These are phyloP conservation scores for Vitis hybrid DNA, from an alignment of 177 flowering plant genomes.

Conservation along the genomic window DNA sequence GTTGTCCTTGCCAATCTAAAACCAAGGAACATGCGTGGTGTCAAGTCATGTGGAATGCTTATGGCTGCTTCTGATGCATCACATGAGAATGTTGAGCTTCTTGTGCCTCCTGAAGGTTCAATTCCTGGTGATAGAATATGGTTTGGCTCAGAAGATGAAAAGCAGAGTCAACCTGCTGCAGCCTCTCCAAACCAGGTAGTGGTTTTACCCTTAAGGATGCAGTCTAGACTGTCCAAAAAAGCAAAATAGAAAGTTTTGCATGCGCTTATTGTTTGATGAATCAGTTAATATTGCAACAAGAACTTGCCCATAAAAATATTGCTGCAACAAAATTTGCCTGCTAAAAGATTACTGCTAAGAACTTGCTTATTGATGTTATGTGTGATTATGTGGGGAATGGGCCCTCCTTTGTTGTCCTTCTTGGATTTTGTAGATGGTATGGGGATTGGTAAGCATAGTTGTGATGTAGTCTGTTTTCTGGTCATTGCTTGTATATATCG, in stretches of 20 bases:
- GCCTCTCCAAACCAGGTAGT: slow-evolving; percentile 82
- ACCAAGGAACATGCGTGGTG: slow-evolving; percentile 94
- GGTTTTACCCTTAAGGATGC: not conserved
- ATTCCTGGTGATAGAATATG: slow-evolving; percentile 83
- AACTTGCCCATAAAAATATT: not conserved
- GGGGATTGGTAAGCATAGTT: no score
- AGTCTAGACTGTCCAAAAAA: not conserved
- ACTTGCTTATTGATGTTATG: not conserved
- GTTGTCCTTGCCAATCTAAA: slow-evolving; percentile 90
- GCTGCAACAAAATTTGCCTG: not conserved
- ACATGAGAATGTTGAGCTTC: slow-evolving; percentile 93
- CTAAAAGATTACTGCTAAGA: not conserved
- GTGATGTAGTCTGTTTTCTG: no score
- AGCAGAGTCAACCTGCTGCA: slow-evolving; percentile 43
- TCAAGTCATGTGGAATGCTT: slow-evolving; percentile 91
- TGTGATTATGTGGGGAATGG: not conserved
- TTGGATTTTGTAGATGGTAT: no score
- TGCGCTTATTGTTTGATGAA: not conserved
- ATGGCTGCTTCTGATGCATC: slow-evolving; percentile 88
- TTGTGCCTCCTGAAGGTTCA: slow-evolving; percentile 77
- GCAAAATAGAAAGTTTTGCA: not conserved
- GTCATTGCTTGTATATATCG: no score
- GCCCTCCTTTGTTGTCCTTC: no score
- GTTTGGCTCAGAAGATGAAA: slow-evolving; percentile 74
- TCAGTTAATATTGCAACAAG: not conserved